Evolutionary conservation across 495 filamentous ascomycete species (phyloP).

Genomic region (Penicillium cinerascens): DNA sequence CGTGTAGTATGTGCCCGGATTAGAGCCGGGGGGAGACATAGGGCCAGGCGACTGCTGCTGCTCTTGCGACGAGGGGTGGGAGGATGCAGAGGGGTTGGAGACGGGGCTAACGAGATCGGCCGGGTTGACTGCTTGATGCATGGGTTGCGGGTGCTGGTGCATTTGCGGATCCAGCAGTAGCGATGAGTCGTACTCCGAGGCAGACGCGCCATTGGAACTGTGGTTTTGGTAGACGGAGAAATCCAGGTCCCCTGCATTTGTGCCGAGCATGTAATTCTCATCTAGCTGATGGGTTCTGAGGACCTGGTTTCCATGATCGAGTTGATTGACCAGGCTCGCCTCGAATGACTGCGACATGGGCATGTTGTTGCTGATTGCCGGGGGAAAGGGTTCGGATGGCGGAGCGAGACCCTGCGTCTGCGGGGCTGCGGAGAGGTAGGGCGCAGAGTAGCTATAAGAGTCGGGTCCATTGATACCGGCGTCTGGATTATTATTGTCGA

Average conservation of each 20-base stretch:
- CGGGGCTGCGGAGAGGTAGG: conserved; percentile 27
- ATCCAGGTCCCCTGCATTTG: conserved; percentile 35
- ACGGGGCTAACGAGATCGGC: conserved; percentile 69
- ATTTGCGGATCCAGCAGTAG: conserved; percentile 47
- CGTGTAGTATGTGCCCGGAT: conserved; percentile 50
- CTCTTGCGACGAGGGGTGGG: conserved; percentile 66
- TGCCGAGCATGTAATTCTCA: conserved; percentile 40
- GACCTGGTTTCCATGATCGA: conserved; percentile 27
- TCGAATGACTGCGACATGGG: conserved; percentile 42
- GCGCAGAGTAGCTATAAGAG: conserved; percentile 30
- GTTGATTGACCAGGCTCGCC: conserved; percentile 31
- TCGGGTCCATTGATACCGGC: conserved; percentile 22
- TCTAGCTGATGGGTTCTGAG: conserved; percentile 26
- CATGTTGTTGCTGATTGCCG: conserved; percentile 24
- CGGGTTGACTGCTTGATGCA: conserved; percentile 54
- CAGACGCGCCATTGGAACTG: conserved; percentile 30
- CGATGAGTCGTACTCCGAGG: conserved; percentile 37
- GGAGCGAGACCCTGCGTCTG: conserved; percentile 24
- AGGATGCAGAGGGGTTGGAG: conserved; percentile 64
- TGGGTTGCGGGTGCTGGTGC: conserved; percentile 35
- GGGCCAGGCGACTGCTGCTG: conserved; percentile 47
- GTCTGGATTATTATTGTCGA: conserved; percentile 21
- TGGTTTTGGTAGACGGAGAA: conserved; percentile 39
- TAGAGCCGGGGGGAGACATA: conserved; percentile 53
- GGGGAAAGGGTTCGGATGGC: conserved; percentile 29